phyloP scores from a whole-genome alignment of 2,329 filamentous ascomycete genomes.

The Clarireedia hainanense region DNA sequence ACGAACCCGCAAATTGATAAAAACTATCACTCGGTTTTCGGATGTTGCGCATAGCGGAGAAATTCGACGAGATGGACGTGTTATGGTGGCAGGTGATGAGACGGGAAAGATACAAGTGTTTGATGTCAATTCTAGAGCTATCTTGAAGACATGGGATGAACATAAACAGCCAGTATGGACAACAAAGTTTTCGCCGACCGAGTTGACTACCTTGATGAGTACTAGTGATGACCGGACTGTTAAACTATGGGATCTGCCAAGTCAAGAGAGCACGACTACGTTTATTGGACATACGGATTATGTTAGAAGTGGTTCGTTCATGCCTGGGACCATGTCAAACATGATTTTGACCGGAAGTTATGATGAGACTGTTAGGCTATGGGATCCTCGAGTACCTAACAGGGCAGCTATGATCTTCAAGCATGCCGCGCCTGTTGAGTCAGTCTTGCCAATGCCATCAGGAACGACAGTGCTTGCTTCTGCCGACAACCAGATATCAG shows the following conservation, averaged over 20 bases:
- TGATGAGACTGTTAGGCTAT: slow-evolving; percentile 85
- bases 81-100: slow-evolving; percentile 87
- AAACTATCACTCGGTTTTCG: slow-evolving; percentile 90
- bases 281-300: slow-evolving; percentile 90
- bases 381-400: slow-evolving; percentile 74
- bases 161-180: slow-evolving; percentile 93
- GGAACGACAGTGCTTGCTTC: slow-evolving; percentile 82
- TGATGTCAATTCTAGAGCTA: slow-evolving; percentile 80
- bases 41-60: slow-evolving; percentile 86
- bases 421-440: slow-evolving; percentile 81
- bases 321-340: slow-evolving; percentile 62
- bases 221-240: slow-evolving; percentile 91
- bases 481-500: slow-evolving; percentile 78
- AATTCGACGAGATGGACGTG: slow-evolving; percentile 78
- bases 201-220: slow-evolving; percentile 79
- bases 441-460: slow-evolving; percentile 77
- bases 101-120: slow-evolving; percentile 91
- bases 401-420: slow-evolving; percentile 85
- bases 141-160: slow-evolving; percentile 89
- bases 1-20: slow-evolving; percentile 82
- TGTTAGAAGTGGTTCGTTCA: slow-evolving; percentile 77
- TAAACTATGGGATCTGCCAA: slow-evolving; percentile 86
- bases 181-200: slow-evolving; percentile 83
- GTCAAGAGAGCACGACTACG: slow-evolving; percentile 64
- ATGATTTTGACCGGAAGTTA: slow-evolving; percentile 87